Conservation (phyloP, 768 basidiomycete genomes). For the Cystofilobasidium macerans region DNA sequence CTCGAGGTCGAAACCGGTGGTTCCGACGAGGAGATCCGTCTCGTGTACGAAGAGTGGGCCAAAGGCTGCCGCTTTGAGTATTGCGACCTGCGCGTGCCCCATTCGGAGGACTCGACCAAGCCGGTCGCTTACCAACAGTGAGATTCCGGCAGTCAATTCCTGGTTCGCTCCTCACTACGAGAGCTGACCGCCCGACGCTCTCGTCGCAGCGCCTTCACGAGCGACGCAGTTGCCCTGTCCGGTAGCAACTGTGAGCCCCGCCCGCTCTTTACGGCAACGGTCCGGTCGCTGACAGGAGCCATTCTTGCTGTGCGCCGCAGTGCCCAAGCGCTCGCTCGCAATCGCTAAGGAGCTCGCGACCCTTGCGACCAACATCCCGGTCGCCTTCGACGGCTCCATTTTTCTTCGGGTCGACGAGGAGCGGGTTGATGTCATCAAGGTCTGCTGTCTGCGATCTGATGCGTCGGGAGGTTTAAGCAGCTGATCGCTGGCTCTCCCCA, state of each 20-base stretch:
- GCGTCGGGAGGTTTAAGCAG: conserved; percentile 14
- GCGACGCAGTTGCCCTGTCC: neutral
- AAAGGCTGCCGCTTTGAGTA: conserved; percentile 75
- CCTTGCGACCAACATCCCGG: conserved; percentile 84
- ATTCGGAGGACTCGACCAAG: neutral
- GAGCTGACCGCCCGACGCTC: neutral
- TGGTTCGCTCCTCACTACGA: neutral
- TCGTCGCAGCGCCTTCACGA: conserved; percentile 6
- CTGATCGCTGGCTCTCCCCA: conserved; percentile 19
- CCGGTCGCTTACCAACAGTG: conserved; percentile 17
- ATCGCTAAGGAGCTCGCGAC: conserved; percentile 90
- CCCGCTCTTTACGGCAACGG: neutral
- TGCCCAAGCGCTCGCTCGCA: conserved; percentile 80
- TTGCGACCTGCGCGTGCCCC: conserved; percentile 17
- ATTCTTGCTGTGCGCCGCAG: conserved; percentile 33
- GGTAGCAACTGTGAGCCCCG: neutral
- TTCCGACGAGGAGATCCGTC: conserved; percentile 38
- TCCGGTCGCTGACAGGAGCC: no score
- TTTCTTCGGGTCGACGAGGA: conserved; percentile 87
- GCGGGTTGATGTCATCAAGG: conserved; percentile 82
- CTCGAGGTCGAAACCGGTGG: neutral
- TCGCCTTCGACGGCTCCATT: conserved; percentile 87
- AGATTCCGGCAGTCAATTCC: neutral
- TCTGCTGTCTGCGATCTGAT: conserved; percentile 43
- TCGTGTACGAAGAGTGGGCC: conserved; percentile 75